Evolutionary conservation across 495 filamentous ascomycete species (phyloP), one percentile per base, ranked within the genome.

Genomic region (Trichoderma parareesei): DNA sequence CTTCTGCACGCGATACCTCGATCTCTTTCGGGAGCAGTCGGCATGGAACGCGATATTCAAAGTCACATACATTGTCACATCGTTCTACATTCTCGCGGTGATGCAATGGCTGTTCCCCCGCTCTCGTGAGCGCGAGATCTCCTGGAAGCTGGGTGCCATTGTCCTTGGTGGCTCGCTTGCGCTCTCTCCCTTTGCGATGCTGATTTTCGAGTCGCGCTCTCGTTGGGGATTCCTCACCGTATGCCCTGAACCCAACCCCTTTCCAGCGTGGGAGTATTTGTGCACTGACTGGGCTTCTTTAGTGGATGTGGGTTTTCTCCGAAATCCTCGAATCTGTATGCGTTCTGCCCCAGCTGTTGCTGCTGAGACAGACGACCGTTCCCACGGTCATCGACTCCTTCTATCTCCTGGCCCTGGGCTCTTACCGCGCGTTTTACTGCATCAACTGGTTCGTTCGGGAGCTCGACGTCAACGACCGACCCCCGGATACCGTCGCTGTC

Each of bases 351-450:
- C 94, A 98, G 70, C 85, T 98, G 0, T 82, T 97, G 13, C 85
- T 98, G 35, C 86, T 98, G 35, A 89, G 94, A 57, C 92, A 98
- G 72, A 98, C 94, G 27, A 91, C 87, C 41, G 92, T 97, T 3
- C 95, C 94, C 3, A 98, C 95, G 11, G 94, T 96, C 44, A 93
- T 98, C 76, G 91, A 96, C 71, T 94, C 90, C 8, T 96, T 89
- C 77, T 98, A 98, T 75, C 88, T 98, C 55, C 77, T 93, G 38
- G 85, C 91, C 6, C 82, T 98, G 2, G 95, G 95, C 40, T 87
- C 88, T 13, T 98, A 98, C 80, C 90, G 94, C 63, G 89, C 79
- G 44, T 82, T 98, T 62, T 97, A 98, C 78, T 87, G 97, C 66
- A 75, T 96, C 57, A 97, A 96, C 73, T 98, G 94, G 94, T 87